phyloP scores from a whole-genome alignment of 768 basidiomycete species.

The Cyclocybe cylindracea region DNA sequence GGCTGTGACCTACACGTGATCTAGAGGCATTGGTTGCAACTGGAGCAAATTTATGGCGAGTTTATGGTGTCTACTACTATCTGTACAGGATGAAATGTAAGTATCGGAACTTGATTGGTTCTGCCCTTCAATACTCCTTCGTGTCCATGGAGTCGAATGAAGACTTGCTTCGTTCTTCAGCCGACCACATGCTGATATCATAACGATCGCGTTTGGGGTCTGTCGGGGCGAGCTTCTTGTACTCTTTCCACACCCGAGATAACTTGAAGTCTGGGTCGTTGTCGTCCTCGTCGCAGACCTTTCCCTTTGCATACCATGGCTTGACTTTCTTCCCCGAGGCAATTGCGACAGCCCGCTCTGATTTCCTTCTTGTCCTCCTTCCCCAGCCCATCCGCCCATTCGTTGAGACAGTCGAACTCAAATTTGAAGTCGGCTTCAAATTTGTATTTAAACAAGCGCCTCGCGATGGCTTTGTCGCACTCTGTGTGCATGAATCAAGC shows the following conservation, averaged over 20 bases:
- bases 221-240: constrained; percentile 27
- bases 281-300: constrained; percentile 22
- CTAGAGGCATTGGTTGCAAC: background rate
- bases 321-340: constrained; percentile 4
- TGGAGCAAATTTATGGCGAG: background rate
- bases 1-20: constrained; percentile 54
- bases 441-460: constrained; percentile 29
- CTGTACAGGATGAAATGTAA: background rate
- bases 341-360: constrained; percentile 4
- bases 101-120: no score
- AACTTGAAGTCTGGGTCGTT: constrained; percentile 24
- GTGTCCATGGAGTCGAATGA: constrained; percentile 20
- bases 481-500: constrained; percentile 16
- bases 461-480: constrained; percentile 34
- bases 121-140: background rate
- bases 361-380: constrained; percentile 21
- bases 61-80: background rate
- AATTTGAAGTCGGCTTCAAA: constrained; percentile 24
- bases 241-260: constrained; percentile 39
- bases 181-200: constrained; percentile 31
- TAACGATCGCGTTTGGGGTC: constrained; percentile 31
- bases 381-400: constrained; percentile 27
- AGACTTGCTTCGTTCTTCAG: constrained; percentile 29
- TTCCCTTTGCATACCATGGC: constrained; percentile 31
- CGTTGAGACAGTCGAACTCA: constrained; percentile 30